These are phyloP conservation scores for Solanum piurae DNA, from an alignment of 257 asterid genomes.

Conservation along the genomic window DNA sequence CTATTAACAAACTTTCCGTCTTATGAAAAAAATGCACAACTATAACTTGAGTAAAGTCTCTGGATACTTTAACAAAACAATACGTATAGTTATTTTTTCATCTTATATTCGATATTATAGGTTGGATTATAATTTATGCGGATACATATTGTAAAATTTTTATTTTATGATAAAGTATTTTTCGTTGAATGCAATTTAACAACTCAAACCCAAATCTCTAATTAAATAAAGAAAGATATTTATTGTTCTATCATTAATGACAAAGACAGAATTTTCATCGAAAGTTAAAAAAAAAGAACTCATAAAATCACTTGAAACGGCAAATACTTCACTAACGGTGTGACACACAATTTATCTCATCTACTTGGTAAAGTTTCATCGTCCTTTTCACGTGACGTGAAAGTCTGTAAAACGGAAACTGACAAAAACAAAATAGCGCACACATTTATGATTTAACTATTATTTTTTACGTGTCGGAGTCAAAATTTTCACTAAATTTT, in stretches of 20 bases:
- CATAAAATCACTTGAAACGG: not conserved
- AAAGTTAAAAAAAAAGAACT: too few relatives aligned
- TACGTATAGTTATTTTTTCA: too few relatives aligned
- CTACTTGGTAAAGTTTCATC: not conserved
- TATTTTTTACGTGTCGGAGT: too few relatives aligned
- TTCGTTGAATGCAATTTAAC: too few relatives aligned
- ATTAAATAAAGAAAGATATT: not conserved
- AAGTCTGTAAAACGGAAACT: not conserved
- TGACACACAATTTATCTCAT: not conserved
- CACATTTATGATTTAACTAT: not conserved
- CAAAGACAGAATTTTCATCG: not conserved
- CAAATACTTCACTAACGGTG: not conserved
- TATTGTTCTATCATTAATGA: not conserved
- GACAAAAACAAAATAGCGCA: not conserved
- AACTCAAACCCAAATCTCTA: too few relatives aligned
- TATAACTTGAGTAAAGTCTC: not conserved
- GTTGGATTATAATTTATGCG: not conserved
- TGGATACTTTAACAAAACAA: too few relatives aligned
- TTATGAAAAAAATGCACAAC: not conserved
- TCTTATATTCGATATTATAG: not conserved
- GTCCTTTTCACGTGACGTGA: not conserved
- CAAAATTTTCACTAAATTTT: too few relatives aligned
- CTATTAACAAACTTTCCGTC: not conserved
- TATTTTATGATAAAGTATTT: too few relatives aligned
- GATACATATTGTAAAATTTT: rapidly evolving